Evolutionary conservation across 805 yeast species (phyloP).

Genomic region (Candida vaughaniae): DNA sequence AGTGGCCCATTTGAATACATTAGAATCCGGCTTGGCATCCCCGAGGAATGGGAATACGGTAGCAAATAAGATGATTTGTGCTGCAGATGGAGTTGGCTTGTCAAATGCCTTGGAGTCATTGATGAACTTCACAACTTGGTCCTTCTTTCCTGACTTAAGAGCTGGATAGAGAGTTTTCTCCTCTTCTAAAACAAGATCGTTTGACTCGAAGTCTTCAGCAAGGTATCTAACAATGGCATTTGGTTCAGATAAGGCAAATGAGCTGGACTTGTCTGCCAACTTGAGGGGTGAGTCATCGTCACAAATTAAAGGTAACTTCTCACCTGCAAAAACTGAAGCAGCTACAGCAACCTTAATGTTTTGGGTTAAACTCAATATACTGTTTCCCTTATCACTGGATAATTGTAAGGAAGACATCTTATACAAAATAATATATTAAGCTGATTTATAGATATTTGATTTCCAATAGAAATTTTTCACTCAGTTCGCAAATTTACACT

Average conservation of each 20-base stretch:
- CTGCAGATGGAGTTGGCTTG: conserved; percentile 38
- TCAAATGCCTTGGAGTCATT: conserved; percentile 17
- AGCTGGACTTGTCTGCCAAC: conserved; percentile 33
- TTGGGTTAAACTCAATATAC: conserved; percentile 29
- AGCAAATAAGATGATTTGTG: conserved; percentile 59
- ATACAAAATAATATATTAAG: too few relatives aligned
- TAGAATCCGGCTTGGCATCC: conserved; percentile 18
- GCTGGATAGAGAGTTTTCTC: conserved; percentile 46
- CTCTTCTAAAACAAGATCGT: conserved; percentile 37
- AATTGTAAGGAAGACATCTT: conserved; percentile 6
- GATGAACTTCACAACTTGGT: conserved; percentile 16
- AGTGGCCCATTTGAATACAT: conserved; percentile 37
- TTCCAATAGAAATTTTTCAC: too few relatives aligned
- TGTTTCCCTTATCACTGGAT: conserved; percentile 22
- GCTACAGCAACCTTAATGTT: conserved; percentile 49
- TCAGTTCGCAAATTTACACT: too few relatives aligned
- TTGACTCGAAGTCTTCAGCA: conserved; percentile 44
- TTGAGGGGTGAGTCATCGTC: conserved; percentile 24
- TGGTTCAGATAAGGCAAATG: conserved; percentile 57
- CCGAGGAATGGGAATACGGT: conserved; percentile 48
- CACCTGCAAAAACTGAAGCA: conserved; percentile 26
- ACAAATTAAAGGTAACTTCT: conserved; percentile 14
- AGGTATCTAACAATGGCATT: conserved; percentile 70
- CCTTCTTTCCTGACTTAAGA: conserved; percentile 33
- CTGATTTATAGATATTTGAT: too few relatives aligned